phyloP scores from a whole-genome alignment of 148 eudicot species.

The Bassia scoparia region DNA sequence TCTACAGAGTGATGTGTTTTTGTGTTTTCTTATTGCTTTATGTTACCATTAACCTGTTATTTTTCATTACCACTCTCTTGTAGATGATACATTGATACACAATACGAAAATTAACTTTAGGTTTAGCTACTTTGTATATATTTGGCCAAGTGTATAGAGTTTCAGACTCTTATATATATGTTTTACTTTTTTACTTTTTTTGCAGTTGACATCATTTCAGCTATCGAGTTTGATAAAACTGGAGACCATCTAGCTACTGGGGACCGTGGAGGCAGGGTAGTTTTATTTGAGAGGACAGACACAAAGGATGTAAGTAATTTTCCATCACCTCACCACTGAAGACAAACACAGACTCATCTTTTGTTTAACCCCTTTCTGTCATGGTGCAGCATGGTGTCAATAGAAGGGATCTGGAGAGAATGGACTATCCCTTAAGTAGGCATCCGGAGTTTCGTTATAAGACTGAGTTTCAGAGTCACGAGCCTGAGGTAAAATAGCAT shows the following conservation, averaged over 20 bases:
- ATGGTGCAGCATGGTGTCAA: slow-evolving; percentile 46
- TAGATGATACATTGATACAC: not conserved
- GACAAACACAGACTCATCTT: not conserved
- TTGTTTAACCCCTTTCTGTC: slow-evolving; percentile 9
- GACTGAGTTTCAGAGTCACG: slow-evolving; percentile 99
- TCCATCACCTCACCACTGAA: slow-evolving; percentile 16
- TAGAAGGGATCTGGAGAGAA: slow-evolving; percentile 80
- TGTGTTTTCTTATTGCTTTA: not conserved
- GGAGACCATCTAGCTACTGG: slow-evolving; percentile 82
- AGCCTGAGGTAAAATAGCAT: slow-evolving; percentile 72
- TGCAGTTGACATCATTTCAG: slow-evolving; percentile 71
- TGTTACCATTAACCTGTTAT: not conserved
- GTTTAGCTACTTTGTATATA: not conserved
- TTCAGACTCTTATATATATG: not conserved
- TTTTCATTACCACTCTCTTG: not conserved
- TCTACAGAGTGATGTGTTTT: not conserved
- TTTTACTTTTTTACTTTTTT: no score
- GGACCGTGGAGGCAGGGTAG: slow-evolving; percentile 81
- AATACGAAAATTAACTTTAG: not conserved
- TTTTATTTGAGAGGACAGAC: slow-evolving; percentile 69
- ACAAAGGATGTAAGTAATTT: slow-evolving; percentile 52
- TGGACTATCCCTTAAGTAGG: slow-evolving; percentile 54
- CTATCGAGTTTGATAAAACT: slow-evolving; percentile 71
- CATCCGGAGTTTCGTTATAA: slow-evolving; percentile 98
- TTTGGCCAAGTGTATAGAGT: not conserved